Percentiles rank a stretch among this genome's conserved stretches.
Evolutionary conservation across 2,329 filamentous ascomycete species (phyloP).

Genomic region (Ophiosphaerella korrae): DNA sequence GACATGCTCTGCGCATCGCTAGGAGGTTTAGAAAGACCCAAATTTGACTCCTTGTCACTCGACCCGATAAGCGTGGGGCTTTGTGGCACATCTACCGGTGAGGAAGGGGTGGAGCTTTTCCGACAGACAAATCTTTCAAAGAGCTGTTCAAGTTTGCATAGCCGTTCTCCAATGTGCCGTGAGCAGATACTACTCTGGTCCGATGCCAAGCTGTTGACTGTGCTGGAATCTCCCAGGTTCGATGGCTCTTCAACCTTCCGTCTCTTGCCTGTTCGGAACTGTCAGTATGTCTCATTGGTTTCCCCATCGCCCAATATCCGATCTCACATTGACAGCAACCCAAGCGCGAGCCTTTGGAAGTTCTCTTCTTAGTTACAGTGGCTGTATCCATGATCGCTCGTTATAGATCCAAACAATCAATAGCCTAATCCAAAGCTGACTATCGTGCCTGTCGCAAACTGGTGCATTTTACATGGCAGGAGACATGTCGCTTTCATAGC

Average conservation of each 20-base stretch:
- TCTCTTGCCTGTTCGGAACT: slow-evolving; percentile 36
- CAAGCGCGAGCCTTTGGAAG: slow-evolving; percentile 33
- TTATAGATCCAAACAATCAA: slow-evolving; percentile 6
- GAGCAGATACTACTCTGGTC: slow-evolving; percentile 30
- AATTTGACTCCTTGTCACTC: slow-evolving; percentile 27
- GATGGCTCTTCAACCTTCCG: slow-evolving; percentile 26
- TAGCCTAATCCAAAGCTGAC: neutral
- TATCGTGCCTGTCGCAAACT: slow-evolving; percentile 11
- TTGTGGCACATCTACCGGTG: slow-evolving; percentile 12
- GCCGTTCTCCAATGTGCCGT: slow-evolving; percentile 39
- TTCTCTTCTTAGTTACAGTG: slow-evolving; percentile 29
- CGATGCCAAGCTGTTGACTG: slow-evolving; percentile 18
- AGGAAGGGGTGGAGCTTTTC: slow-evolving; percentile 21
- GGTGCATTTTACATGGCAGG: slow-evolving; percentile 23
- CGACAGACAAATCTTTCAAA: slow-evolving; percentile 45
- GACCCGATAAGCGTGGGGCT: slow-evolving; percentile 28
- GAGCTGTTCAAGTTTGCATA: slow-evolving; percentile 42
- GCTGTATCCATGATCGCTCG: slow-evolving; percentile 25
- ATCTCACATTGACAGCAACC: slow-evolving; percentile 46
- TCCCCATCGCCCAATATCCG: neutral
- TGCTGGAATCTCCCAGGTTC: slow-evolving; percentile 18
- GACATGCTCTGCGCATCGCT: slow-evolving; percentile 33
- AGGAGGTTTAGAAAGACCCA: slow-evolving; percentile 23
- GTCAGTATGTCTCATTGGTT: slow-evolving; percentile 13
- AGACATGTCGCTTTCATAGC: slow-evolving; percentile 41